Evolutionary conservation across 371 early-diverging fungal species (phyloP).

Genomic region (Mortierella polycephala): DNA sequence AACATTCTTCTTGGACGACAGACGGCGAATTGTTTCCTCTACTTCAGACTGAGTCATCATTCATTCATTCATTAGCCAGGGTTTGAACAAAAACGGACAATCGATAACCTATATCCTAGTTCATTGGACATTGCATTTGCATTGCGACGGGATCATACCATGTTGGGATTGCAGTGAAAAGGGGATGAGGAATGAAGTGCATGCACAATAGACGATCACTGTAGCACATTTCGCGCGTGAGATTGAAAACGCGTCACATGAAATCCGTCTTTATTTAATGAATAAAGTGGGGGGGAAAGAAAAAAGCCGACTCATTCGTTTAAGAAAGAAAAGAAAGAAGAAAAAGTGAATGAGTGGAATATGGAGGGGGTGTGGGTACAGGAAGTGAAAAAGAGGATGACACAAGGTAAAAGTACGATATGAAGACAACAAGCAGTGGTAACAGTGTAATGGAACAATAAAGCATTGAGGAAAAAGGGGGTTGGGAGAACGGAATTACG

Average conservation of each 20-base stretch:
- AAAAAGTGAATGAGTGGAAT: not conserved
- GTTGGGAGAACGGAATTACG: not conserved
- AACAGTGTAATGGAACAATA: not conserved
- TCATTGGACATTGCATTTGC: not conserved
- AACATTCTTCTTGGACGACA: conserved; percentile 85
- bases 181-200: no score
- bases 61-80: not conserved
- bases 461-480: conserved; percentile 4
- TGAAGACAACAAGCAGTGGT: not conserved
- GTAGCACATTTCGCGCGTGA: no score
- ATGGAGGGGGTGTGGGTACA: not conserved
- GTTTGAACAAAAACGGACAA: not conserved
- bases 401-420: not conserved
- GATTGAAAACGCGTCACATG: no score
- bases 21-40: conserved; percentile 92
- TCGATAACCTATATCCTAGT: not conserved
- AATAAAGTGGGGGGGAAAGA: no score
- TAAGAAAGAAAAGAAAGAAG: not conserved
- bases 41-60: conserved; percentile 69
- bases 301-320: not conserved
- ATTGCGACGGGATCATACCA: no score
- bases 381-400: not conserved
- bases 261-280: no score
- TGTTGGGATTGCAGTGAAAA: no score
- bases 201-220: no score